Percentiles rank a stretch among this genome's conserved stretches.
Evolutionary conservation across 176 grass and related monocot species (phyloP).

Genomic region (Pontederia crassipes): DNA sequence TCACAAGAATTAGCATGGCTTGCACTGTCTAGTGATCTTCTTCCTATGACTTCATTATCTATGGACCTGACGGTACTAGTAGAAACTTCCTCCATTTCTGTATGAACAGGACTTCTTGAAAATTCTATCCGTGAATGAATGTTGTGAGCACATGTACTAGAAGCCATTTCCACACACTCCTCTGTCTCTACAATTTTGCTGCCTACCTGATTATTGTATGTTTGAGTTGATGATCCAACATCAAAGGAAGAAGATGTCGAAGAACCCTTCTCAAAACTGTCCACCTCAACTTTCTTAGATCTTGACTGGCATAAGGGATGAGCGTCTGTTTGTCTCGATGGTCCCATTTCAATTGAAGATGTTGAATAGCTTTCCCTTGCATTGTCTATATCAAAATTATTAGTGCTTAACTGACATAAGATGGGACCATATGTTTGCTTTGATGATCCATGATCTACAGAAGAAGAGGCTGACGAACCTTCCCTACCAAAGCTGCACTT

Average conservation of each 20-base stretch:
- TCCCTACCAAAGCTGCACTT: conserved; percentile 57
- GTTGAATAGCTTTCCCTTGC: too few species aligned
- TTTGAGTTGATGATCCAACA: too few species aligned
- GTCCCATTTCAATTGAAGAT: too few species aligned
- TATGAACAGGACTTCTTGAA: conserved; percentile 47
- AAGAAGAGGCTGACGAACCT: conserved; percentile 65
- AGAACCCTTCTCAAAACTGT: too few species aligned
- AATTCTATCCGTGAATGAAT: conserved; percentile 62
- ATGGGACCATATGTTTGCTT: conserved; percentile 35
- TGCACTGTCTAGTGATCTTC: conserved; percentile 4
- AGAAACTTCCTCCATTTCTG: conserved; percentile 30
- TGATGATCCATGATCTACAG: conserved; percentile 76
- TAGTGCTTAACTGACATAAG: conserved; percentile 40
- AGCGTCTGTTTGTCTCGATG: too few species aligned
- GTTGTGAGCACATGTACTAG: conserved; percentile 33
- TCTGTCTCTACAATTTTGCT: conserved; percentile 2
- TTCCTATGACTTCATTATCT: conserved; percentile 31
- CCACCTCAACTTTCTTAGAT: too few species aligned
- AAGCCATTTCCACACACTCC: conserved; percentile 6
- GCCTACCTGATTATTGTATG: too few species aligned
- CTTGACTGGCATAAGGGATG: too few species aligned
- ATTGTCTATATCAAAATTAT: conserved; percentile 31
- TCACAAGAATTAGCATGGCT: conserved; percentile 27
- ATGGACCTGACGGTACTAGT: conserved; percentile 25
- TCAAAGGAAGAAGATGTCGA: too few species aligned